Evolutionary conservation across 192 early-diverging fungal species (phyloP).

Genomic region (Dissophora globulifera): DNA sequence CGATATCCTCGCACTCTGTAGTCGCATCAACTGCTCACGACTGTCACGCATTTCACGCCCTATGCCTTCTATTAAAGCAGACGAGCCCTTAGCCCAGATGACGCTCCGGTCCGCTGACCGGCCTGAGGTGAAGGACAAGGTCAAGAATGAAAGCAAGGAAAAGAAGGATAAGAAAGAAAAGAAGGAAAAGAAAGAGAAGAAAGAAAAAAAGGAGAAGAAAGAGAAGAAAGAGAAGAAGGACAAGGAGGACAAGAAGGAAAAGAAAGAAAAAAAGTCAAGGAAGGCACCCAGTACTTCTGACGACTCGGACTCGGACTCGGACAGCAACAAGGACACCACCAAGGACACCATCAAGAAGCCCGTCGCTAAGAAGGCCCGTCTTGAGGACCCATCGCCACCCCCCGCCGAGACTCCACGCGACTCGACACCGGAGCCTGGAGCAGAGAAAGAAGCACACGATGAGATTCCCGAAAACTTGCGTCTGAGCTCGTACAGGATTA

Average conservation of each 20-base stretch:
- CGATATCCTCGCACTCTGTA: too few species aligned
- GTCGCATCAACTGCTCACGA: too few species aligned
- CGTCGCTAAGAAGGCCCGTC: slow-evolving; percentile 35
- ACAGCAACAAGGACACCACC: slow-evolving; percentile 1
- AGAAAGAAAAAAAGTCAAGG: slow-evolving; percentile 39
- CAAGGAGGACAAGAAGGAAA: slow-evolving; percentile 54
- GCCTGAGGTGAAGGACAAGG: slow-evolving; percentile 9
- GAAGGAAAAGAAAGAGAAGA: slow-evolving; percentile 58
- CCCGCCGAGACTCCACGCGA: slow-evolving; percentile 49
- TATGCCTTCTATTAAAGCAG: slow-evolving; percentile 31
- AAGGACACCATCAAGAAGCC: slow-evolving; percentile 53
- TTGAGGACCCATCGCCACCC: slow-evolving; percentile 11
- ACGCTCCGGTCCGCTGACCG: slow-evolving; percentile 31
- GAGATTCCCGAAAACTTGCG: slow-evolving; percentile 67
- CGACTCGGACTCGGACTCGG: slow-evolving; percentile 5
- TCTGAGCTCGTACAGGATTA: slow-evolving; percentile 70
- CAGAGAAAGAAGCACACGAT: slow-evolving; percentile 32
- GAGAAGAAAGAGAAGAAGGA: slow-evolving; percentile 57
- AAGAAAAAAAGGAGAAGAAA: slow-evolving; percentile 60
- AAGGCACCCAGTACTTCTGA: slow-evolving; percentile 12
- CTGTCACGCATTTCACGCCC: neutral
- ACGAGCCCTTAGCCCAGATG: slow-evolving; percentile 15
- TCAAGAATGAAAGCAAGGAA: slow-evolving; percentile 13
- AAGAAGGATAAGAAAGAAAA: slow-evolving; percentile 25
- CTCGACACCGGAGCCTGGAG: slow-evolving; percentile 35